Evolutionary conservation across 2,329 filamentous ascomycete genomes (phyloP).

Genomic region (Botrytis galanthina): DNA sequence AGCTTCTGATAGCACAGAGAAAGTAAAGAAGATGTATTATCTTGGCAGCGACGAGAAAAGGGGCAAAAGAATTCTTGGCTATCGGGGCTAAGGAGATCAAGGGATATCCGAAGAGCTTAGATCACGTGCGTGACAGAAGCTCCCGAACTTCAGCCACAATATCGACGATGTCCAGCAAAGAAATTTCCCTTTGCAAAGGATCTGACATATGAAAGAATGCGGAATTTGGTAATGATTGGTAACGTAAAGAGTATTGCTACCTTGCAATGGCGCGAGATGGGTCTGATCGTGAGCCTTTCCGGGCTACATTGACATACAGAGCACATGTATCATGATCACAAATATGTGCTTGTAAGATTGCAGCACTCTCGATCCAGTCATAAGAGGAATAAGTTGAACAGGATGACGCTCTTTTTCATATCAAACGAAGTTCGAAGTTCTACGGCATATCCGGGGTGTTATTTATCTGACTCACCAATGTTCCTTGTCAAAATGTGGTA

Average conservation of each 20-base stretch:
- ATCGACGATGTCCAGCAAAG: background rate
- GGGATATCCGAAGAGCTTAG: background rate
- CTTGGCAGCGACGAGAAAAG: background rate
- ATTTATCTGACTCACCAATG: background rate
- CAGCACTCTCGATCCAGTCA: background rate
- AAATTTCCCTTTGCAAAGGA: background rate
- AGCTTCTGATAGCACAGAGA: background rate
- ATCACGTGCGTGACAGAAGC: background rate
- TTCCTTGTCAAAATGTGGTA: background rate
- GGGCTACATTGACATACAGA: background rate
- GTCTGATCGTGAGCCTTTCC: background rate
- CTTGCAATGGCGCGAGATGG: background rate
- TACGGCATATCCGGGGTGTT: background rate
- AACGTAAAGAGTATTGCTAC: background rate
- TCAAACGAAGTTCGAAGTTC: background rate
- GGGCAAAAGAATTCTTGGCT: background rate
- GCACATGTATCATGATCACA: background rate
- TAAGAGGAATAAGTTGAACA: background rate
- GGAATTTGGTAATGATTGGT: background rate
- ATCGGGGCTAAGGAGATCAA: background rate
- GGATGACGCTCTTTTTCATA: background rate
- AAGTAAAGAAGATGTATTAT: background rate
- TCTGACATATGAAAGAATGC: background rate
- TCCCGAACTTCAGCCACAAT: background rate
- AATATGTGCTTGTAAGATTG: background rate